Evolutionary conservation across 208 protist species (phyloP), one percentile per base, ranked within the genome.

Genomic region (Trichomonas tenax): DNA sequence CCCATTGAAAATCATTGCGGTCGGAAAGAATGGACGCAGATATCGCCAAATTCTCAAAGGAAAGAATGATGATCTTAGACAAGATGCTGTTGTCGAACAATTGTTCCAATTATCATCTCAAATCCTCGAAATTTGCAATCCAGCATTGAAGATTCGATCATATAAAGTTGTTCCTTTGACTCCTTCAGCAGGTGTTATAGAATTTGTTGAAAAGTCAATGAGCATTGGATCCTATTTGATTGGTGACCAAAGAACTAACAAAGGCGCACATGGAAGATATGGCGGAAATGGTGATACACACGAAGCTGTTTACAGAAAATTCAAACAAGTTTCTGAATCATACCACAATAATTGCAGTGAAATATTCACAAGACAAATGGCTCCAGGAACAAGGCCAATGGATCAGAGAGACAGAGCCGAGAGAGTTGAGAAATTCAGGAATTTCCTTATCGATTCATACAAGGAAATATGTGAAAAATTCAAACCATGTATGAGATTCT

Each of bases 401-500:
- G n/a, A n/a, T n/a, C n/a, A n/a, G n/a, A n/a, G 15, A 26, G 63
- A n/a, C 26, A n/a, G 15, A 26, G 63, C 26, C 15, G 26, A n/a
- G 63, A n/a, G 26, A n/a, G n/a, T n/a, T n/a, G n/a, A n/a, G n/a
- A n/a, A n/a, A n/a, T n/a, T n/a, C n/a, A 44, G 31, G 9, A 21
- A 72, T 38, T 2, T 38, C 8, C 31, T 96, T 2, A 44, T 96
- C 8, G 44, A 96, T 40, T 23, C 6, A 9, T 96, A 81, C 40
- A 44, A 10, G 8, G 9, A 72, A 34, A 95, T 97, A 44, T 8
- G 34, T 15, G 38, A 97, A 41, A 48, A 93, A 4, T 45, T 97
- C 0, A 31, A 96, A 26, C 96, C 97, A 34, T 86, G 96, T 0
- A 97, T 97, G 34, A 96, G 96, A 58, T 96, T 96, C 45, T 97